Evolutionary conservation across 257 asterid genomes (phyloP), one percentile per base, ranked within the genome.

Genomic region (Mitragyna speciosa): DNA sequence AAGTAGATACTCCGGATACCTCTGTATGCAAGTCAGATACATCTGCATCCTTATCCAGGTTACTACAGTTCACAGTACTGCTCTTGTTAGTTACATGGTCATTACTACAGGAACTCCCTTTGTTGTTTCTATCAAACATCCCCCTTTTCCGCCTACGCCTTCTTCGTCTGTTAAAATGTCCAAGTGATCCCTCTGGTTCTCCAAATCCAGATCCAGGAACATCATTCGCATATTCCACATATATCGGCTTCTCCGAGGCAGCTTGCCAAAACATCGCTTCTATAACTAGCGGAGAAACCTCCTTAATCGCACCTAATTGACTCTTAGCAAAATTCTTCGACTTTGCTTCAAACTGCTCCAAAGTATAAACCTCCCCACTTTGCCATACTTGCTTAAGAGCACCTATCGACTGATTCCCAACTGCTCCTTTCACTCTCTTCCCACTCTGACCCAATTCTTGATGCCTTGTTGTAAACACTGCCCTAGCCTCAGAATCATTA

Each of bases 181-280:
- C 83, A 76, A 86, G 76, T 56, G 81, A 80, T 22, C 97, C 98
- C 72, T 93, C 97, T n/a, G 97, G 97, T 78, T 94, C 96, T 51
- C 94, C 90, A 80, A 96, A 96, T 63, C 92, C 98, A 43, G 99
- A 92, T 45, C 98, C 99, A 47, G 99, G 99, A 79, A 96, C 98
- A 76, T 96, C 99, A 83, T 96, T 96, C 20, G 99, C 99, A 88
- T 96, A 96, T 82, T 96, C 98, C 74, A 96, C 87, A 76, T 92
- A 94, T 22, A 96, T 83, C 54, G 98, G 94, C 90, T 96, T 92
- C 86, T 94, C 97, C 19, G 87, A 83, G 80, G 97, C 80, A n/a
- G 93, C 91, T 83, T 91, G 88, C 99, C 98, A 96, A 79, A 96
- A 96, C 97, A 96, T 81, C 48, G 96, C 70, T 88, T 96, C 99